Conservation (phyloP, 2,329 filamentous ascomycete genomes). For the Hyphodiscus sp. region DNA sequence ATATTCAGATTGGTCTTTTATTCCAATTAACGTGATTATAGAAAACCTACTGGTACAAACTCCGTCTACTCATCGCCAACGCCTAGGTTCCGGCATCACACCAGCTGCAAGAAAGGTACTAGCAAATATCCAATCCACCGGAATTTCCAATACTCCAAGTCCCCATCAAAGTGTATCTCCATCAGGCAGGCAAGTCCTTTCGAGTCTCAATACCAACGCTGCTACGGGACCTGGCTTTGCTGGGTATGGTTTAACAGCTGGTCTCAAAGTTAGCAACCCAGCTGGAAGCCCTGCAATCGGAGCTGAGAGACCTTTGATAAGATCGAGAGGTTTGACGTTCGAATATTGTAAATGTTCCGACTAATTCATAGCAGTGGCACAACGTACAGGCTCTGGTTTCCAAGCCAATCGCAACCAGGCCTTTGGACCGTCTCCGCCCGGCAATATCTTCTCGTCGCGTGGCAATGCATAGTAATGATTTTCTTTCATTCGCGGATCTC, state of each 20-base stretch:
- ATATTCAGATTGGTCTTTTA: not conserved
- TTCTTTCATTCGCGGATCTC: not conserved
- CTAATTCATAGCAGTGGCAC: conserved; percentile 18
- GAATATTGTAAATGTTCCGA: not conserved
- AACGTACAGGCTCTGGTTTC: conserved; percentile 16
- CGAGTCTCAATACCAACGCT: conserved; percentile 15
- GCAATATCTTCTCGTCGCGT: conserved; percentile 8
- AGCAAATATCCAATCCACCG: conserved; percentile 14
- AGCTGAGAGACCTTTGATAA: conserved; percentile 13
- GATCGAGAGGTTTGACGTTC: conserved; percentile 22
- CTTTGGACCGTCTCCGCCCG: conserved; percentile 10
- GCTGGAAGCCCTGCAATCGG: conserved; percentile 6
- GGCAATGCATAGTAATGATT: not conserved
- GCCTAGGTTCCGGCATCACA: conserved; percentile 13
- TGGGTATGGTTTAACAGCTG: conserved; percentile 31
- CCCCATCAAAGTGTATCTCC: conserved; percentile 15
- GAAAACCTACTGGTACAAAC: conserved; percentile 22
- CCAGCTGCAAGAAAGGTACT: conserved; percentile 12
- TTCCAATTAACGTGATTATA: conserved; percentile 4
- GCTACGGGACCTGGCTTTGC: conserved; percentile 18
- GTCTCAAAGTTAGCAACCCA: conserved; percentile 30
- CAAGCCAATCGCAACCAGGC: conserved; percentile 7
- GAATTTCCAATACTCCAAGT: conserved; percentile 15
- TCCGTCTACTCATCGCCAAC: conserved; percentile 29
- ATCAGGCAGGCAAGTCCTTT: conserved; percentile 15